A percentile compares a stretch with the other conserved stretches of the same genome.
These are phyloP conservation scores for Rhodotorula sp. DNA, from an alignment of 1,284 basidiomycete genomes.

Conservation along the genomic window DNA sequence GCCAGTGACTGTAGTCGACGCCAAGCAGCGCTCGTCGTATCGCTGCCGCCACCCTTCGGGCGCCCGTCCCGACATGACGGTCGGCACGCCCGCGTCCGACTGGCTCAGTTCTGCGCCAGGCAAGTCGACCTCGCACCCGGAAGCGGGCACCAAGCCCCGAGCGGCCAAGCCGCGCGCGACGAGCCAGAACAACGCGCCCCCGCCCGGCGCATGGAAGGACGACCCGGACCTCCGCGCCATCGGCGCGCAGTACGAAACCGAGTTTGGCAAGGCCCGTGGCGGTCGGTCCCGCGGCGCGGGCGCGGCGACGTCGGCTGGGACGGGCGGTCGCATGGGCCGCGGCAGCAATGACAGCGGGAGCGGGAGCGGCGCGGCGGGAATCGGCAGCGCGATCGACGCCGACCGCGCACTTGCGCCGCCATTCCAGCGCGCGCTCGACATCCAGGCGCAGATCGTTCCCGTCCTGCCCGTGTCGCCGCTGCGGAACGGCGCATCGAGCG, in stretches of 20 bases:
- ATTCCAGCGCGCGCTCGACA: constrained; percentile 27
- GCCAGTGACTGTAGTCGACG: constrained; percentile 3
- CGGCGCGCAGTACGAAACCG: not conserved
- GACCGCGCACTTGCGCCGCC: constrained; percentile 38
- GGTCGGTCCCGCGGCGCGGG: not conserved
- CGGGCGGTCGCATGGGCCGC: not conserved
- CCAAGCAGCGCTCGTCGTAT: constrained; percentile 16
- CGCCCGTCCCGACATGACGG: constrained; percentile 5
- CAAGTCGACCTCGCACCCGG: not conserved
- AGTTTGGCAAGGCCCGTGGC: not conserved
- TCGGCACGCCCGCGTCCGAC: not conserved
- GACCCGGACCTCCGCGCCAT: not conserved
- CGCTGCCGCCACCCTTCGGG: constrained; percentile 20
- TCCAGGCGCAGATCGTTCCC: constrained; percentile 27
- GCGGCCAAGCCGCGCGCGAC: constrained; percentile 2
- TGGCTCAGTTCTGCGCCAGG: not conserved
- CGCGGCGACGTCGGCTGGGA: not conserved
- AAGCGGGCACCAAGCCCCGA: not conserved
- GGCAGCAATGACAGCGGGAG: too few relatives aligned
- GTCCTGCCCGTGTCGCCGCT: constrained; percentile 2
- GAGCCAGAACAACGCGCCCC: too few relatives aligned
- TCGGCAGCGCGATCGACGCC: not conserved
- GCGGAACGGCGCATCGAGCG: not conserved
- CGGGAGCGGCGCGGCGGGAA: not conserved
- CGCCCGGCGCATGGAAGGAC: not conserved